Percentiles rank a stretch among this genome's conserved stretches.
Evolutionary conservation across 2,329 filamentous ascomycete genomes (phyloP).

Genomic region (Colletotrichum viniferum): DNA sequence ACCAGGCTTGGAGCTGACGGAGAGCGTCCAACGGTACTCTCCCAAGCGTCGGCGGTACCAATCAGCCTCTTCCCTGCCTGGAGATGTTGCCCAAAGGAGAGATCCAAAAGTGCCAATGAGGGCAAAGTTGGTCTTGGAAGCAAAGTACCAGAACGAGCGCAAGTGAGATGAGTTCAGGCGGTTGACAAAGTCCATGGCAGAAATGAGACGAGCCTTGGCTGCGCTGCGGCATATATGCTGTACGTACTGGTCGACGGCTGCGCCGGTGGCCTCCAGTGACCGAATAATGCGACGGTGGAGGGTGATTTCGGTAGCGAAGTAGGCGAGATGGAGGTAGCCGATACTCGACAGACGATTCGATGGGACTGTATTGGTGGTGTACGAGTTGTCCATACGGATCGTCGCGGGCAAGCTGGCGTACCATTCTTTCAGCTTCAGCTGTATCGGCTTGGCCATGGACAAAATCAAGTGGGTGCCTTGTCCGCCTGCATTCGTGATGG

Average conservation of each 20-base stretch:
- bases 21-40: conserved; percentile 94
- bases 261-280: conserved; percentile 60
- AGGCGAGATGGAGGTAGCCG: conserved; percentile 86
- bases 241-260: conserved; percentile 74
- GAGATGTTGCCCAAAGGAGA: conserved; percentile 86
- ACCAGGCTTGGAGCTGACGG: conserved; percentile 78
- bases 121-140: conserved; percentile 88
- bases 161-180: conserved; percentile 85
- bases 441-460: conserved; percentile 79
- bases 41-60: conserved; percentile 87
- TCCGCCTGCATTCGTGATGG: conserved; percentile 67
- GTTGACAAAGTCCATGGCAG: conserved; percentile 97
- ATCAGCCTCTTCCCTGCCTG: conserved; percentile 85
- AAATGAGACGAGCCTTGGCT: conserved; percentile 92
- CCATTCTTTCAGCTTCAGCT: conserved; percentile 84
- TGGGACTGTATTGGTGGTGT: conserved; percentile 39
- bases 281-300: conserved; percentile 90
- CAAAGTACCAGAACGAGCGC: conserved; percentile 91
- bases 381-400: conserved; percentile 70
- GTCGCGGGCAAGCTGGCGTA: conserved; percentile 69
- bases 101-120: conserved; percentile 94
- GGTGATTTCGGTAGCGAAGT: conserved; percentile 93
- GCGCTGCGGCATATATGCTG: conserved; percentile 92
- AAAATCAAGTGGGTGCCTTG: conserved; percentile 77
- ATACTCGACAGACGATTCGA: conserved; percentile 61